Conservation (phyloP, 2,329 filamentous ascomycete species). For the Neonectria coccinea region DNA sequence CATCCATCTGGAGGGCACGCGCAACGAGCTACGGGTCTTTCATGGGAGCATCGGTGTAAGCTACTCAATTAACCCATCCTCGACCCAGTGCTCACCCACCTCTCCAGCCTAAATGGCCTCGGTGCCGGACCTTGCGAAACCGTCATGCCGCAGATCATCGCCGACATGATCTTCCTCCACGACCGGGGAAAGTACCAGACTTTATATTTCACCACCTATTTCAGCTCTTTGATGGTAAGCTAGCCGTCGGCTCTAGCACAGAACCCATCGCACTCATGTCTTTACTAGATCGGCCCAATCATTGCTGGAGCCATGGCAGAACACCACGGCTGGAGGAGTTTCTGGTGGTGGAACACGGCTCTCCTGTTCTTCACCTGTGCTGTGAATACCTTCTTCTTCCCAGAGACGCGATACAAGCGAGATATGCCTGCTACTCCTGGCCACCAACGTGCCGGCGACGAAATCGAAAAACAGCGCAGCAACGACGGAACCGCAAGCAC, state of each 20-base stretch:
- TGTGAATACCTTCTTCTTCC: slow-evolving; percentile 13
- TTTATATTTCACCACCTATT: slow-evolving; percentile 17
- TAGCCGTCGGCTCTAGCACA: not conserved
- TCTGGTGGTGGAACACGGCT: slow-evolving; percentile 25
- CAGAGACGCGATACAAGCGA: slow-evolving; percentile 16
- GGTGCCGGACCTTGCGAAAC: slow-evolving; percentile 23
- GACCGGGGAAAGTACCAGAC: slow-evolving; percentile 25
- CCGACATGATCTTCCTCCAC: slow-evolving; percentile 27
- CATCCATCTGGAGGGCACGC: no score
- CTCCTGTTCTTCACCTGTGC: slow-evolving; percentile 20
- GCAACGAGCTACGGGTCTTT: no score
- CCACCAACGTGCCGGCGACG: not conserved
- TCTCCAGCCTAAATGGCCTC: slow-evolving; percentile 16
- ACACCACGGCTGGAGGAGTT: slow-evolving; percentile 21
- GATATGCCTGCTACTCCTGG: slow-evolving; percentile 3
- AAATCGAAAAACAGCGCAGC: slow-evolving; percentile 17
- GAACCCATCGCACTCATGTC: not conserved
- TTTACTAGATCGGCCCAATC: slow-evolving; percentile 18
- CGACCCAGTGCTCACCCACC: slow-evolving; percentile 12
- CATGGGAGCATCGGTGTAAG: no score
- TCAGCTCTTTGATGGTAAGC: slow-evolving; percentile 21
- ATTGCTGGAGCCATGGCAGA: slow-evolving; percentile 24
- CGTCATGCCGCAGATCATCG: slow-evolving; percentile 25
- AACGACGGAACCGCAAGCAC: slow-evolving; percentile 14
- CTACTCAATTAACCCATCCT: no score